Percentiles rank a stretch among this genome's conserved stretches.
Evolutionary conservation across 768 basidiomycete species (phyloP).

Genomic region (Leucogyrophana mollusca): DNA sequence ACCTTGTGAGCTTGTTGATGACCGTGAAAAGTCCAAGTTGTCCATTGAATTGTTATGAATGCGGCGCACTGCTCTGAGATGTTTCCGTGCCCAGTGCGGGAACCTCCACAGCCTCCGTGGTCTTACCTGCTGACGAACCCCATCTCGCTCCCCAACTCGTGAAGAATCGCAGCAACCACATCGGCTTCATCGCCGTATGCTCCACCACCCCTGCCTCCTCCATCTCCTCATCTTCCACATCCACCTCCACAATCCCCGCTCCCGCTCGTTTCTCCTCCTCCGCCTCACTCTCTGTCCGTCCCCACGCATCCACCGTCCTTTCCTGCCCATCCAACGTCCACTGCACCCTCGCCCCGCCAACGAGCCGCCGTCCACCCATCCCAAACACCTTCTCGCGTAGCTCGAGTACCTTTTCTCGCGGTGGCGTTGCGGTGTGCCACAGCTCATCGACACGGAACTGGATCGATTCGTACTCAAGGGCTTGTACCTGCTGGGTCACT

Average conservation of each 20-base stretch:
- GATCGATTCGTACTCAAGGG: constrained; percentile 68
- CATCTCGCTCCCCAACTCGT: constrained; percentile 74
- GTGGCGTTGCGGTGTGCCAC: constrained; percentile 62
- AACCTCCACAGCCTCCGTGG: constrained; percentile 7
- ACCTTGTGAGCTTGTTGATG: too few species aligned
- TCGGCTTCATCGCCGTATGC: constrained; percentile 50
- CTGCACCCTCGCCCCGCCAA: constrained; percentile 63
- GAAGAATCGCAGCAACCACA: constrained; percentile 77
- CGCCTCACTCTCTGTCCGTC: constrained; percentile 74
- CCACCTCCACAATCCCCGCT: constrained; percentile 15
- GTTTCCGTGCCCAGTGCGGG: too few species aligned
- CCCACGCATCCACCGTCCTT: constrained; percentile 62
- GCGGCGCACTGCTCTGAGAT: too few species aligned
- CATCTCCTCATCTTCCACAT: constrained; percentile 27
- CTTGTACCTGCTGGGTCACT: constrained; percentile 48
- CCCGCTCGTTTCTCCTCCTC: constrained; percentile 58
- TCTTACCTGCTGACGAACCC: constrained; percentile 38
- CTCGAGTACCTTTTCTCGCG: constrained; percentile 61
- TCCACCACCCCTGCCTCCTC: constrained; percentile 20
- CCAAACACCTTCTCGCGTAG: constrained; percentile 72
- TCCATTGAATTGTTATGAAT: too few species aligned
- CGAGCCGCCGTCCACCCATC: constrained; percentile 49
- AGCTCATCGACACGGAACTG: constrained; percentile 66
- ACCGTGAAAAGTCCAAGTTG: too few species aligned
- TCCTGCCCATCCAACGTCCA: constrained; percentile 66